Evolutionary conservation across 163 green algal species (phyloP).

Genomic region (Chlorella variabilis): DNA sequence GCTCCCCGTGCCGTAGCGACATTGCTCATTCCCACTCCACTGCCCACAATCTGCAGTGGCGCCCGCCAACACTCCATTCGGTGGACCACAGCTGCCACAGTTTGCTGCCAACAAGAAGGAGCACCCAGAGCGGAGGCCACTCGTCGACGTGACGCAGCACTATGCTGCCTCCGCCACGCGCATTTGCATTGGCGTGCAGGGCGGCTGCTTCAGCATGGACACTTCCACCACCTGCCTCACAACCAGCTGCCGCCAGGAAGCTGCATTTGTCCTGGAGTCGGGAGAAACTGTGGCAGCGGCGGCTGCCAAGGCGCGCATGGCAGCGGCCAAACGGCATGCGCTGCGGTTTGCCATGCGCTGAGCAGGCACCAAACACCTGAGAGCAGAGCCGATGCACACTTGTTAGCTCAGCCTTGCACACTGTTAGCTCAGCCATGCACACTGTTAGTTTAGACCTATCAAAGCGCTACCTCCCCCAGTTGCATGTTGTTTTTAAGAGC

Average conservation of each 20-base stretch:
- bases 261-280: not conserved
- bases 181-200: no score
- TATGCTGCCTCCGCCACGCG: not conserved
- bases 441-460: no score
- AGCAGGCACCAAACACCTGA: no score
- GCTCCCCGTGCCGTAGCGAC: no score
- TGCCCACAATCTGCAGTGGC: constrained; percentile 22
- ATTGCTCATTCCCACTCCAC: not conserved
- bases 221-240: not conserved
- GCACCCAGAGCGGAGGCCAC: not conserved
- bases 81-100: not conserved
- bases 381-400: no score
- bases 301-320: not conserved
- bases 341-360: constrained; percentile 11
- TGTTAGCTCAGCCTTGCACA: no score
- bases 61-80: not conserved
- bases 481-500: no score
- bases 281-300: no score
- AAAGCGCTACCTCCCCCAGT: no score
- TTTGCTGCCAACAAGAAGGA: not conserved
- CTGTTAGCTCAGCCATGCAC: no score
- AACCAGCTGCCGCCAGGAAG: constrained; percentile 6
- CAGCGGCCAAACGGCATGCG: not conserved
- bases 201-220: not conserved
- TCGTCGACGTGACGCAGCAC: constrained; percentile 9